Evolutionary conservation across 1,284 basidiomycete species (phyloP).

Genomic region (Ustilago sp.): DNA sequence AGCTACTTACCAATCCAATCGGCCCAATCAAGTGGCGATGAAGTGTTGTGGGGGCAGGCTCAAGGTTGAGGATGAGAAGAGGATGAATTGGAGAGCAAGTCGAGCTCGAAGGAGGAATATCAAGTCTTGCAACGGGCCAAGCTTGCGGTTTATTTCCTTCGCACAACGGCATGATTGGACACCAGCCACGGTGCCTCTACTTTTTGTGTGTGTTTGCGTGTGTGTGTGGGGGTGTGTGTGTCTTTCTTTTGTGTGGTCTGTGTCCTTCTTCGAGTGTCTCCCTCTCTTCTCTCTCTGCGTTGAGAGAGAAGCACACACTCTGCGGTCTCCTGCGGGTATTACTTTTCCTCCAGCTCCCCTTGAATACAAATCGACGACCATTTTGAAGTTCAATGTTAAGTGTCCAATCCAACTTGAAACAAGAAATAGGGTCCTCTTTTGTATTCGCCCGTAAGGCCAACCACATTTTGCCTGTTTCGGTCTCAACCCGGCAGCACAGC

Average conservation of each 20-base stretch:
- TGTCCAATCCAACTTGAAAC: not conserved
- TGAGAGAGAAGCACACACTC: slow-evolving; percentile 1
- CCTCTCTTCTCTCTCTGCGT: not conserved
- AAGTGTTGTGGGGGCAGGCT: slow-evolving; percentile 4
- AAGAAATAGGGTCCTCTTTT: not conserved
- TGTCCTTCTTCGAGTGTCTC: not conserved
- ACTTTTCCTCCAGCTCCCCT: slow-evolving; percentile 2
- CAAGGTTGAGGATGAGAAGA: slow-evolving; percentile 5
- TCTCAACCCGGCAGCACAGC: not conserved
- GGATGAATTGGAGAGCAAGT: not conserved
- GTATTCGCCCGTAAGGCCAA: not conserved
- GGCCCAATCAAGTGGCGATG: not conserved
- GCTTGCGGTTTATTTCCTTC: not conserved
- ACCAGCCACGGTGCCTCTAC: not conserved
- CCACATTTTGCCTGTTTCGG: not conserved
- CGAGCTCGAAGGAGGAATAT: not conserved
- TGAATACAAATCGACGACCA: not conserved
- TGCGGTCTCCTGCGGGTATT: not conserved
- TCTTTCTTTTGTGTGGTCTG: not conserved
- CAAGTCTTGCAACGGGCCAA: slow-evolving; percentile 5
- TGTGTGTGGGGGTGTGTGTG: not conserved
- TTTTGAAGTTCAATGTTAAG: not conserved
- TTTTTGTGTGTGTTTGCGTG: not conserved
- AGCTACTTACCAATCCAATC: slow-evolving; percentile 16
- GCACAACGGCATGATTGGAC: not conserved